phyloP scores from a whole-genome alignment of 345 rosid genomes.

The Salix purpurea region DNA sequence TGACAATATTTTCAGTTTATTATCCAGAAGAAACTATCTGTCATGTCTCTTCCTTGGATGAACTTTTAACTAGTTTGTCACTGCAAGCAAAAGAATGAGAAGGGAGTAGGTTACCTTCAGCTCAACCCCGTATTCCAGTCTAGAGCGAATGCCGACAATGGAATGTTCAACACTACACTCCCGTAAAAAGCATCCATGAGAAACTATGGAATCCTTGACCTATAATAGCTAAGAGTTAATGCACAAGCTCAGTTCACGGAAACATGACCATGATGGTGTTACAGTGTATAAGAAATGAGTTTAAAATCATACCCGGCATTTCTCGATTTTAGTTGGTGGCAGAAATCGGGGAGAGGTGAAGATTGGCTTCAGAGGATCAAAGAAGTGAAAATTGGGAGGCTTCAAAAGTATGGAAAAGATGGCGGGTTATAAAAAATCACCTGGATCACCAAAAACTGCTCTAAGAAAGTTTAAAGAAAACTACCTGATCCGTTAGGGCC shows the following conservation, averaged over 20 bases:
- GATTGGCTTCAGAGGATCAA: slow-evolving; percentile 70
- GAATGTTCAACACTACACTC: slow-evolving; percentile 78
- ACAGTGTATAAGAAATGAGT: not conserved
- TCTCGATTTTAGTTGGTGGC: slow-evolving; percentile 75
- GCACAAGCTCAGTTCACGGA: slow-evolving; percentile 3
- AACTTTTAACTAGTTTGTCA: not conserved
- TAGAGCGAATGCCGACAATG: slow-evolving; percentile 67
- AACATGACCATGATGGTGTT: slow-evolving; percentile 1
- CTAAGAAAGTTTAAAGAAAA: slow-evolving; percentile 1
- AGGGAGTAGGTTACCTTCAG: slow-evolving; percentile 43
- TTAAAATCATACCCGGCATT: slow-evolving; percentile 48
- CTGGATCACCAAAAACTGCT: not conserved
- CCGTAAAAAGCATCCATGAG: slow-evolving; percentile 79
- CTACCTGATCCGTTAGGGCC: slow-evolving; percentile 74
- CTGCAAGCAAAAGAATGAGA: not conserved
- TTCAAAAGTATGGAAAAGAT: slow-evolving; percentile 20
- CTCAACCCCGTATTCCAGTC: slow-evolving; percentile 77
- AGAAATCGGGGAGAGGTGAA: slow-evolving; percentile 78
- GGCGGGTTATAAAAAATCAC: not conserved
- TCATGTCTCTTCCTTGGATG: not conserved
- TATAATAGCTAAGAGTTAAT: slow-evolving; percentile 19
- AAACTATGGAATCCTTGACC: slow-evolving; percentile 66
- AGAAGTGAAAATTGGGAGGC: slow-evolving; percentile 81
- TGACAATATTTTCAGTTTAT: not conserved
- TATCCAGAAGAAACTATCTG: not conserved